phyloP scores from a whole-genome alignment of 2,329 filamentous ascomycete species.

The Xylariaceae sp. region DNA sequence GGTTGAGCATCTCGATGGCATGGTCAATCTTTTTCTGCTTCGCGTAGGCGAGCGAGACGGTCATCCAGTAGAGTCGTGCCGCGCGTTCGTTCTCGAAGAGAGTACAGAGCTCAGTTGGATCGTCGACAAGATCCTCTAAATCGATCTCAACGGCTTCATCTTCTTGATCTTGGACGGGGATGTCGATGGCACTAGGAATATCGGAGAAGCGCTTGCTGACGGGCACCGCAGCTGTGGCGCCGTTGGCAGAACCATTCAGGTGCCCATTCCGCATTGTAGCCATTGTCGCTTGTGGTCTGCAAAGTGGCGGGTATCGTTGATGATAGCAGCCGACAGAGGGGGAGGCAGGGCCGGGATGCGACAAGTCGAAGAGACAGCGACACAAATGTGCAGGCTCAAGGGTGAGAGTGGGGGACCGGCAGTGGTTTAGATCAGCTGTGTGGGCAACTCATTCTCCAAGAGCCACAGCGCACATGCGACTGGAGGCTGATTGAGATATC shows the following conservation, averaged over 20 bases:
- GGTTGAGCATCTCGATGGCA: slow-evolving; percentile 64
- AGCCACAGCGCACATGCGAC: too few species aligned
- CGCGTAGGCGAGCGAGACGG: slow-evolving; percentile 92
- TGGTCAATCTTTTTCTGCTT: slow-evolving; percentile 93
- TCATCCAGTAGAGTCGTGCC: slow-evolving; percentile 92
- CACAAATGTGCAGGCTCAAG: too few species aligned
- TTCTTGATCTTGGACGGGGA: slow-evolving; percentile 56
- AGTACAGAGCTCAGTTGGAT: slow-evolving; percentile 89
- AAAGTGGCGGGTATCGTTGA: too few species aligned
- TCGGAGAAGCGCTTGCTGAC: slow-evolving; percentile 54
- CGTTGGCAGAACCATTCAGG: slow-evolving; percentile 36
- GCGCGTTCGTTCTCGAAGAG: slow-evolving; percentile 91
- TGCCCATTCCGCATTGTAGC: slow-evolving; percentile 35
- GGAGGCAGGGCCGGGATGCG: too few species aligned
- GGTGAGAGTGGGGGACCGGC: too few species aligned
- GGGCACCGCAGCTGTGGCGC: slow-evolving; percentile 26
- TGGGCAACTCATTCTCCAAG: too few species aligned
- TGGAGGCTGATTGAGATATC: too few species aligned
- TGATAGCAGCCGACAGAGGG: too few species aligned
- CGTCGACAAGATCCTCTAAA: slow-evolving; percentile 82
- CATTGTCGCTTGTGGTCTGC: too few species aligned
- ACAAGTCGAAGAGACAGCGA: too few species aligned
- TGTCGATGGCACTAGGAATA: slow-evolving; percentile 58
- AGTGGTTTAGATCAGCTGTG: too few species aligned
- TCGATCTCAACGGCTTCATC: slow-evolving; percentile 85